These are phyloP conservation scores for Penicillium sp. DNA, from an alignment of 2,329 filamentous ascomycete species.

Conservation along the genomic window DNA sequence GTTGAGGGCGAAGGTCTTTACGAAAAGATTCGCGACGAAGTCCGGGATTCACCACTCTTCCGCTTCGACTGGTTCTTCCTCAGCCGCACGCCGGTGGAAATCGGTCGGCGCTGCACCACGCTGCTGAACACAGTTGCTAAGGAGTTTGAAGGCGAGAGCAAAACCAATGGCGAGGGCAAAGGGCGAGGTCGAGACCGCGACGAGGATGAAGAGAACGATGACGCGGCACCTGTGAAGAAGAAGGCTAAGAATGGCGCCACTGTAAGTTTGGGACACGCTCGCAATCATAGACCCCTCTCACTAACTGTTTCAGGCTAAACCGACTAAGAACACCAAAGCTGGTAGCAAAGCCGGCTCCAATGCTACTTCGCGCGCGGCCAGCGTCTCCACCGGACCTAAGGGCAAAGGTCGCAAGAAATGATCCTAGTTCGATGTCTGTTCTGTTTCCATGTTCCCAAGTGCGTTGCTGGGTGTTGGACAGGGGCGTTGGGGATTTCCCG, in stretches of 20 bases:
- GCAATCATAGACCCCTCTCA: slow-evolving; percentile 5
- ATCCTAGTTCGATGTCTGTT: slow-evolving; percentile 11
- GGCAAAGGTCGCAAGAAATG: slow-evolving; percentile 52
- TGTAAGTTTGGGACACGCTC: slow-evolving; percentile 52
- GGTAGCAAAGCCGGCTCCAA: slow-evolving; percentile 73
- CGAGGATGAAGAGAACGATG: slow-evolving; percentile 79
- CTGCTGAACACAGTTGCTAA: slow-evolving; percentile 90
- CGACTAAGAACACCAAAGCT: slow-evolving; percentile 79
- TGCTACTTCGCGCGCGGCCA: slow-evolving; percentile 79
- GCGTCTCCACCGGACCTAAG: slow-evolving; percentile 68
- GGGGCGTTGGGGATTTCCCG: slow-evolving; percentile 22
- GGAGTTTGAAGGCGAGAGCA: slow-evolving; percentile 80
- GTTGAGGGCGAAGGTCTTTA: slow-evolving; percentile 88
- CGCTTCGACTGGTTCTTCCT: slow-evolving; percentile 99
- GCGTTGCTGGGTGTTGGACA: neutral
- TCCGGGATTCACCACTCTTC: slow-evolving; percentile 90
- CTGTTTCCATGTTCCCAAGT: neutral
- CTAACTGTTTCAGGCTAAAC: slow-evolving; percentile 71
- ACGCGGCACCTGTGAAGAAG: slow-evolving; percentile 86
- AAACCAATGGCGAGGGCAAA: slow-evolving; percentile 70
- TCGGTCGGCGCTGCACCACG: slow-evolving; percentile 88
- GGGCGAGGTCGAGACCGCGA: slow-evolving; percentile 61
- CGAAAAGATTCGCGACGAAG: slow-evolving; percentile 94
- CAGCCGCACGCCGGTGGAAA: slow-evolving; percentile 86
- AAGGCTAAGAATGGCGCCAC: slow-evolving; percentile 87